phyloP scores from a whole-genome alignment of 2,329 filamentous ascomycete species.

The Stagonosporopsis chrysanthemi region DNA sequence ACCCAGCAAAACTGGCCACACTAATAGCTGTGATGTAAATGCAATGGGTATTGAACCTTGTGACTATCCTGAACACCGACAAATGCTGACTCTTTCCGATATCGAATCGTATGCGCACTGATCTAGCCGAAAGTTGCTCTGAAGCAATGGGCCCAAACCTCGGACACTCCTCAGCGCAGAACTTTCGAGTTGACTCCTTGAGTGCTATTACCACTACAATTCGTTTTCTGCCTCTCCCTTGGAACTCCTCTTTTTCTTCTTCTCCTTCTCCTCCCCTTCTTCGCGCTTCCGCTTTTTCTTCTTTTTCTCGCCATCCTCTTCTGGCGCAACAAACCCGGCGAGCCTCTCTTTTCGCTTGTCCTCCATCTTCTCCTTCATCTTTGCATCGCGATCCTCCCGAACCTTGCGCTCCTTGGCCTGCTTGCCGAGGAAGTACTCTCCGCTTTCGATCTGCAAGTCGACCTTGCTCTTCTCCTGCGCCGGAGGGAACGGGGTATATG shows the following conservation, averaged over 20 bases:
- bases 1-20: not conserved
- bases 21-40: constrained; percentile 6
- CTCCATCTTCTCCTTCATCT: constrained; percentile 85
- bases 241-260: constrained; percentile 47
- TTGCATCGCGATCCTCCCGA: constrained; percentile 81
- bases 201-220: constrained; percentile 1
- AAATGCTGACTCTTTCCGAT: constrained; percentile 26
- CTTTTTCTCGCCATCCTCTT: constrained; percentile 70
- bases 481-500: constrained; percentile 96
- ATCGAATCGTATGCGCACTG: not conserved
- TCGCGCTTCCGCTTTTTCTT: constrained; percentile 54
- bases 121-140: not conserved
- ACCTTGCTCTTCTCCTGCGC: constrained; percentile 99
- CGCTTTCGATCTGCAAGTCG: constrained; percentile 95
- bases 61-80: constrained; percentile 34
- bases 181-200: not conserved
- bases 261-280: constrained; percentile 55
- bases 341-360: constrained; percentile 86
- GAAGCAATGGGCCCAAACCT: not conserved
- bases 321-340: constrained; percentile 85
- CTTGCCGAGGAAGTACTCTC: constrained; percentile 95
- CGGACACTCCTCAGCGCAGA: not conserved
- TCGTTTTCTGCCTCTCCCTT: constrained; percentile 38
- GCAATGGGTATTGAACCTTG: constrained; percentile 31
- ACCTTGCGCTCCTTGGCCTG: constrained; percentile 86